Percentiles rank a stretch among this genome's conserved stretches.
Conservation (phyloP, 345 rosid genomes). For the Pugionium dolabratum region DNA sequence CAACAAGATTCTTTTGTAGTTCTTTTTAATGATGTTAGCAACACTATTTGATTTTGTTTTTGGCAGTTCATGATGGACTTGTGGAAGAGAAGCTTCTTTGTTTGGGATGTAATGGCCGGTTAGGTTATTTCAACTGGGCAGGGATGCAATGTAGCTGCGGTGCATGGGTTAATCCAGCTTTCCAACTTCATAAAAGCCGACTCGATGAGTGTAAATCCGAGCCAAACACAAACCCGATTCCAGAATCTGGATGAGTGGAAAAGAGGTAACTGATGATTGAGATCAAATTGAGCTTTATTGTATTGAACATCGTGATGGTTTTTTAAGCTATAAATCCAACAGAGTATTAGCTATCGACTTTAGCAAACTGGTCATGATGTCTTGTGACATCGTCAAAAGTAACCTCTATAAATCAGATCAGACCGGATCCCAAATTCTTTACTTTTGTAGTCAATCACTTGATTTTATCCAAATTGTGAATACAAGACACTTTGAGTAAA, state of each 20-base stretch:
- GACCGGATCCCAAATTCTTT: too few species aligned
- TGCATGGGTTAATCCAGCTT: slow-evolving; percentile 92
- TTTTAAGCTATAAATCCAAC: neutral
- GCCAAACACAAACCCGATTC: neutral
- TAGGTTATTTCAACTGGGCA: slow-evolving; percentile 92
- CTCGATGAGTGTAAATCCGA: slow-evolving; percentile 57
- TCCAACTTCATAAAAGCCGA: slow-evolving; percentile 75
- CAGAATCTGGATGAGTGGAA: slow-evolving; percentile 9
- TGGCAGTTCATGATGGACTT: slow-evolving; percentile 71
- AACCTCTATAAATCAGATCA: too few species aligned
- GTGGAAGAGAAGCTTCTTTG: slow-evolving; percentile 86
- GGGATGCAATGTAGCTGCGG: slow-evolving; percentile 97
- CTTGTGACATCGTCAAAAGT: too few species aligned
- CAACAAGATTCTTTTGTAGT: neutral
- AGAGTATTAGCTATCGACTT: neutral
- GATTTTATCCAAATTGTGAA: too few species aligned
- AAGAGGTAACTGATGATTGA: neutral
- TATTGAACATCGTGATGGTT: neutral
- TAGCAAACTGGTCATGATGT: too few species aligned
- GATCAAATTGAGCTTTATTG: neutral
- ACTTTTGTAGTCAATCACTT: too few species aligned
- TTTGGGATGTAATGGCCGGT: slow-evolving; percentile 70
- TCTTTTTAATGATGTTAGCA: slow-evolving; percentile 7
- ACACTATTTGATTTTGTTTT: slow-evolving; percentile 24
- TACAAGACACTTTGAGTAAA: too few species aligned